A percentile compares a stretch with the other conserved stretches of the same genome.
Conservation (phyloP, 176 grass and related monocot genomes). For the Hyparrhenia diplandra region DNA sequence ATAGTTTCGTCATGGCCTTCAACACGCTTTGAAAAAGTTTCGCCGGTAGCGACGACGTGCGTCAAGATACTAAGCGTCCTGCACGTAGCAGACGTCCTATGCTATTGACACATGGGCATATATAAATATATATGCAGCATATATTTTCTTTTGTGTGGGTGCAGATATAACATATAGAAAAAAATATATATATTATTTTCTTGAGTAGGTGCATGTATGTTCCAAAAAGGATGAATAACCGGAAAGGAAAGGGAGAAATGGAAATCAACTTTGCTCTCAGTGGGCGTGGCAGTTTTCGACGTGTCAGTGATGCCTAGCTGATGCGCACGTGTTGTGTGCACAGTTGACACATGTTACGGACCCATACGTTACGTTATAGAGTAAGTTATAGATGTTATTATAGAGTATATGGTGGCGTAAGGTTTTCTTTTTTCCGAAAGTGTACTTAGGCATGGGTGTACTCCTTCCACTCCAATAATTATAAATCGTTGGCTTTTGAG, state of each 20-base stretch:
- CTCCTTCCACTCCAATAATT: too few relatives aligned
- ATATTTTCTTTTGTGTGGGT: too few relatives aligned
- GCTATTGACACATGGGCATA: slow-evolving; percentile 2
- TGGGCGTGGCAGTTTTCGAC: slow-evolving; percentile 11
- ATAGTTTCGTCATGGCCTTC: slow-evolving; percentile 21
- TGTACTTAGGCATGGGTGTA: too few relatives aligned
- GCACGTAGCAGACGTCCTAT: slow-evolving; percentile 15
- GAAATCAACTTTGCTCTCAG: neutral
- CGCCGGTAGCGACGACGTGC: neutral
- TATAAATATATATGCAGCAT: neutral
- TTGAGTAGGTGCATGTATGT: neutral
- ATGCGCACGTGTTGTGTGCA: slow-evolving; percentile 6
- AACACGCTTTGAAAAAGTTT: slow-evolving; percentile 9
- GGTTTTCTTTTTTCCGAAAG: too few relatives aligned
- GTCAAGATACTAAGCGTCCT: neutral
- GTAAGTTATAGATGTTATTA: too few relatives aligned
- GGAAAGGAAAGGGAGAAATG: neutral
- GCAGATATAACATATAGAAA: too few relatives aligned
- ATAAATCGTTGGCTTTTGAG: too few relatives aligned
- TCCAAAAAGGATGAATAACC: neutral
- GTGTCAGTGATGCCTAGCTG: slow-evolving; percentile 1
- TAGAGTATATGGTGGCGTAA: too few relatives aligned
- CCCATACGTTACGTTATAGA: neutral
- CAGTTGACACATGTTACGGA: neutral
- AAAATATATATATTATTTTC: neutral